Conservation (phyloP, 805 yeast genomes). For the Lipomyces japonicus region DNA sequence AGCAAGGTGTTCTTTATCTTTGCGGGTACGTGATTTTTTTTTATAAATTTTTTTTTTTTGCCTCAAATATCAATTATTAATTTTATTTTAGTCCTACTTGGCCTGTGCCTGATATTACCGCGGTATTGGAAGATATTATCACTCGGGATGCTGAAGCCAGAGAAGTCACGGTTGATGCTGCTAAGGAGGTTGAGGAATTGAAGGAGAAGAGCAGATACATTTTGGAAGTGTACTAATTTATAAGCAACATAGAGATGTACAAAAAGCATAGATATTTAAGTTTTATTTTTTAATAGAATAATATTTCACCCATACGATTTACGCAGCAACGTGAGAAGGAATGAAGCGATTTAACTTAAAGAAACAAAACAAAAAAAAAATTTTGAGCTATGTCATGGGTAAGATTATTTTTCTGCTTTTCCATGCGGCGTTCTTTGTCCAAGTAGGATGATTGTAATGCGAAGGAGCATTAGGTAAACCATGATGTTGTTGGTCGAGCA, state of each 20-base stretch:
- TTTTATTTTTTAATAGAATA: not conserved
- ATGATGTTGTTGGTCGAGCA: too few species aligned
- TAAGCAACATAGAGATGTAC: not conserved
- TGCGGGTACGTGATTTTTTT: slow-evolving; percentile 49
- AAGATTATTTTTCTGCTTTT: slow-evolving; percentile 8
- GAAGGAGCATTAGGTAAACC: too few species aligned
- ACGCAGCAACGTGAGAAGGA: not conserved
- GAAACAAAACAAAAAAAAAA: slow-evolving; percentile 3
- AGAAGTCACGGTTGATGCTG: slow-evolving; percentile 67
- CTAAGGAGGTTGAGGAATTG: slow-evolving; percentile 82
- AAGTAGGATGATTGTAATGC: too few species aligned
- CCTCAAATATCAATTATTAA: not conserved
- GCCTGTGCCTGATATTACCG: slow-evolving; percentile 97
- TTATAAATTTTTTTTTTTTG: not conserved
- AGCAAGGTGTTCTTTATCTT: slow-evolving; percentile 86
- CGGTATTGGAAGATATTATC: slow-evolving; percentile 79
- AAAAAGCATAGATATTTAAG: not conserved
- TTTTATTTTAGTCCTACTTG: slow-evolving; percentile 69
- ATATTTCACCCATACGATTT: not conserved
- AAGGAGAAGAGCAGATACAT: slow-evolving; percentile 90
- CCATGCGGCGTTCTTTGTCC: slow-evolving; percentile 1
- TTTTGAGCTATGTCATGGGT: too few species aligned
- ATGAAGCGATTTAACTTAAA: too few species aligned
- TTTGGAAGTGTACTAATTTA: slow-evolving; percentile 78
- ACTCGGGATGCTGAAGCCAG: slow-evolving; percentile 61